A percentile compares a stretch with the other conserved stretches of the same genome.
Conservation (phyloP, 257 asterid species). For the Eucommia ulmoides region DNA sequence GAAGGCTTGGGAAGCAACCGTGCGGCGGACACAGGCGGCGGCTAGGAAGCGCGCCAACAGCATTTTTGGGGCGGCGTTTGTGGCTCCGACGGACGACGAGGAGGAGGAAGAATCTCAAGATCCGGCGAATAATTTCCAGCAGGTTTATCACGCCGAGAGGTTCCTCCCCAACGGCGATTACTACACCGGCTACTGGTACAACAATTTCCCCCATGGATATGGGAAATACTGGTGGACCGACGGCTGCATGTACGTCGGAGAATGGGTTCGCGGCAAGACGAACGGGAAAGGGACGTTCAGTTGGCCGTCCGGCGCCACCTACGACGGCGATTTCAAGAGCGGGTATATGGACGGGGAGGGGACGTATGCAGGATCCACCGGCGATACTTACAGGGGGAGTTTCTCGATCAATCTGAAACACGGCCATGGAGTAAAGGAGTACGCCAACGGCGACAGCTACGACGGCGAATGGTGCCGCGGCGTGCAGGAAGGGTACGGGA, state of each 20-base stretch:
- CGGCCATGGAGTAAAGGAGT: constrained; percentile 58
- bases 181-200: constrained; percentile 69
- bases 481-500: constrained; percentile 61
- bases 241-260: constrained; percentile 89
- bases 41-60: constrained; percentile 85
- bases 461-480: constrained; percentile 92
- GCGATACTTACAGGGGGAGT: constrained; percentile 48
- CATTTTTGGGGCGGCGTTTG: constrained; percentile 43
- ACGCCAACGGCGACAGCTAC: constrained; percentile 54
- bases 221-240: constrained; percentile 96
- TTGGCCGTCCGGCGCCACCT: constrained; percentile 85
- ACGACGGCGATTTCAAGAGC: constrained; percentile 76
- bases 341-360: constrained; percentile 99
- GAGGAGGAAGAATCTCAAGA: constrained; percentile 30
- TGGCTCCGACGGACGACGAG: constrained; percentile 31
- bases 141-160: constrained; percentile 57
- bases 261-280: constrained; percentile 72
- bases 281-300: constrained; percentile 70
- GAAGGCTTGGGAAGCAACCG: constrained; percentile 99
- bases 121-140: constrained; percentile 29
- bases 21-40: constrained; percentile 73
- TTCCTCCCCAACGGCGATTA: constrained; percentile 84
- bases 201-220: constrained; percentile 65
- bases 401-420: constrained; percentile 87
- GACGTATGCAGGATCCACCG: constrained; percentile 47